Conservation (phyloP, 345 rosid species). For the Arabidopsis arenosa region DNA sequence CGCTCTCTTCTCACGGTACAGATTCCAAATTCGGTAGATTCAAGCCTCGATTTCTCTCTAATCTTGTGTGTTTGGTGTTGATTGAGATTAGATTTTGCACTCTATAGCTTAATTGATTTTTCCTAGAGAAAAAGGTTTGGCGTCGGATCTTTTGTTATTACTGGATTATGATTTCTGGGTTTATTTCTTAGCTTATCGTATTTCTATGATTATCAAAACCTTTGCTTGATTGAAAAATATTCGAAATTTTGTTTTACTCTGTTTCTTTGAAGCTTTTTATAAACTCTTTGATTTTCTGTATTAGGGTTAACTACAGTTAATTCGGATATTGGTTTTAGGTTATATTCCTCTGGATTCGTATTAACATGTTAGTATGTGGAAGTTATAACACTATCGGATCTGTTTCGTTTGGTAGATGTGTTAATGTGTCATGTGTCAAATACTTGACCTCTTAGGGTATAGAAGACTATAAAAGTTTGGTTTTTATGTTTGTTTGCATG, state of each 20-base stretch:
- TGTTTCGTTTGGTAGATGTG: background rate
- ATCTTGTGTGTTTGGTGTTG: background rate
- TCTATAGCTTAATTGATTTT: background rate
- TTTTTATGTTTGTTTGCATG: background rate
- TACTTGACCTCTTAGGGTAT: background rate
- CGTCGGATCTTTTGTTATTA: conserved; percentile 15
- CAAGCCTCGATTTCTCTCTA: background rate
- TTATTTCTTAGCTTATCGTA: background rate
- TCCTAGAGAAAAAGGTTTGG: conserved; percentile 15
- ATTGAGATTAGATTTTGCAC: background rate
- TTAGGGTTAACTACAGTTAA: background rate
- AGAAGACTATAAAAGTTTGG: background rate
- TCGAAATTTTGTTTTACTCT: background rate
- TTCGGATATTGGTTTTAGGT: background rate
- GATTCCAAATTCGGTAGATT: background rate
- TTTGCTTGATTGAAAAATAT: background rate
- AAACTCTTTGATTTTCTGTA: background rate
- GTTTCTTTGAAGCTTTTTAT: background rate
- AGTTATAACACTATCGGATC: background rate
- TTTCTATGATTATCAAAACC: background rate
- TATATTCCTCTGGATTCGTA: background rate
- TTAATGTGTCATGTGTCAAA: too few relatives aligned
- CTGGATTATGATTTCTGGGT: background rate
- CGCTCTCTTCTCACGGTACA: background rate
- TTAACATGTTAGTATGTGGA: background rate